Evolutionary conservation across 768 basidiomycete species (phyloP).

Genomic region (Guyanaporus albipodus): DNA sequence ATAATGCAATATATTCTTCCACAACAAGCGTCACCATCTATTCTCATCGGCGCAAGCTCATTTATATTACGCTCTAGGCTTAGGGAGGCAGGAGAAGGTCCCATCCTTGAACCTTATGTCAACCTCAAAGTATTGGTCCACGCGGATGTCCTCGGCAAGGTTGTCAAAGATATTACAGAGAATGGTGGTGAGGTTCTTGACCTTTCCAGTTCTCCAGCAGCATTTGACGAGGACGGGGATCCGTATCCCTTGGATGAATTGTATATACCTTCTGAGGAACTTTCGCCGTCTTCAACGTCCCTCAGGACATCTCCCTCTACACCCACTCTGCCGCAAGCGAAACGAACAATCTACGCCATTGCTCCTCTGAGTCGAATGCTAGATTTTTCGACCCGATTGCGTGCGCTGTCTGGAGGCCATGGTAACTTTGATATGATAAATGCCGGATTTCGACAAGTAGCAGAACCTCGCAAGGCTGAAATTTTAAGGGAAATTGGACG

Average conservation of each 20-base stretch:
- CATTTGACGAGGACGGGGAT: conserved; percentile 34
- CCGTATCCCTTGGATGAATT: conserved; percentile 58
- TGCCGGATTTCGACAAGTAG: conserved; percentile 73
- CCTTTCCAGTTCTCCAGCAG: conserved; percentile 40
- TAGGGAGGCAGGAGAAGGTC: conserved; percentile 60
- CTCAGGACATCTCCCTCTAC: conserved; percentile 27
- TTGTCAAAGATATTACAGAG: conserved; percentile 82
- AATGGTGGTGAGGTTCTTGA: conserved; percentile 76
- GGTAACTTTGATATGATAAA: conserved; percentile 75
- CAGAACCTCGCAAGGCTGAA: conserved; percentile 56
- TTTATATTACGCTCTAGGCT: conserved; percentile 60
- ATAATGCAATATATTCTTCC: conserved; percentile 45
- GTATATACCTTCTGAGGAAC: conserved; percentile 70
- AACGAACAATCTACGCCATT: conserved; percentile 64
- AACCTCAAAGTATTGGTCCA: conserved; percentile 62
- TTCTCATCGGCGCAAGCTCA: conserved; percentile 64
- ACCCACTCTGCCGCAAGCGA: conserved; percentile 39
- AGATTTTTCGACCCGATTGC: conserved; percentile 73
- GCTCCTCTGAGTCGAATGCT: conserved; percentile 81
- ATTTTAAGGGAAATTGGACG: conserved; percentile 79
- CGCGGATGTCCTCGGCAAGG: conserved; percentile 67
- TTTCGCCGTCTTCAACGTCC: conserved; percentile 64
- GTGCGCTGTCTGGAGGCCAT: conserved; percentile 79
- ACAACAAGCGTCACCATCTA: conserved; percentile 40
- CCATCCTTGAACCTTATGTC: conserved; percentile 77